A percentile compares a stretch with the other conserved stretches of the same genome.
These are phyloP conservation scores for Raffaelea albimanens DNA, from an alignment of 2,329 filamentous ascomycete genomes.

Conservation along the genomic window DNA sequence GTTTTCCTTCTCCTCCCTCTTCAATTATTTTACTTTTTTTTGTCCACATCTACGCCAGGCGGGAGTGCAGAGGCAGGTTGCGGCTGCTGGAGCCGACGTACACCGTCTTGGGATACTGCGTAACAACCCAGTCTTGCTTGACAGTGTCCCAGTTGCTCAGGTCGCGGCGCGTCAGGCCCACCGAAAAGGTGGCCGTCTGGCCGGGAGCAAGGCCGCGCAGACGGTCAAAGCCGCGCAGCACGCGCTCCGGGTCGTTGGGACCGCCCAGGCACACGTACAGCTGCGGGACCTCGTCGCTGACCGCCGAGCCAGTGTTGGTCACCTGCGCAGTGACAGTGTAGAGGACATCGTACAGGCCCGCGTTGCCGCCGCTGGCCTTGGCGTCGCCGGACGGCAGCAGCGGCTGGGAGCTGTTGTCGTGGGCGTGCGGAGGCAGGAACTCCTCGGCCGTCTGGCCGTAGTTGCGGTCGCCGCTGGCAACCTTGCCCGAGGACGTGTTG, in stretches of 20 bases:
- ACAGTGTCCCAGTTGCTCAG: slow-evolving; percentile 76
- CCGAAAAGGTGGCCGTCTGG: slow-evolving; percentile 55
- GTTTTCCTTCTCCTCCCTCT: too few relatives aligned
- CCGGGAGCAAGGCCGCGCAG: slow-evolving; percentile 58
- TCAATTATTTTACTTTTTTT: too few relatives aligned
- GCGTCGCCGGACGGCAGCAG: slow-evolving; percentile 39
- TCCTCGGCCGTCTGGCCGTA: slow-evolving; percentile 50
- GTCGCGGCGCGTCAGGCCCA: slow-evolving; percentile 67
- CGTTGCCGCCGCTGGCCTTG: slow-evolving; percentile 49
- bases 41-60: too few relatives aligned
- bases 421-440: slow-evolving; percentile 51
- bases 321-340: slow-evolving; percentile 60
- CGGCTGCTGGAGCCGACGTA: slow-evolving; percentile 47
- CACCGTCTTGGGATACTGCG: slow-evolving; percentile 39
- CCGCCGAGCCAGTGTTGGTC: slow-evolving; percentile 57
- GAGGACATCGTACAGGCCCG: slow-evolving; percentile 56
- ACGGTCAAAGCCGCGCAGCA: slow-evolving; percentile 75
- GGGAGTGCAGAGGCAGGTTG: slow-evolving; percentile 40
- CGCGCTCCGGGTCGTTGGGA: slow-evolving; percentile 53
- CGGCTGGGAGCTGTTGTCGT: slow-evolving; percentile 47
- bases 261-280: slow-evolving; percentile 76
- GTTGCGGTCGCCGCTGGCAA: slow-evolving; percentile 46
- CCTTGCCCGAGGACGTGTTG: slow-evolving; percentile 42
- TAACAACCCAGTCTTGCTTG: slow-evolving; percentile 76
- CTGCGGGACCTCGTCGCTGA: slow-evolving; percentile 65